Evolutionary conservation across 805 yeast species (phyloP).

Genomic region (Cyberlindnera japonica): DNA sequence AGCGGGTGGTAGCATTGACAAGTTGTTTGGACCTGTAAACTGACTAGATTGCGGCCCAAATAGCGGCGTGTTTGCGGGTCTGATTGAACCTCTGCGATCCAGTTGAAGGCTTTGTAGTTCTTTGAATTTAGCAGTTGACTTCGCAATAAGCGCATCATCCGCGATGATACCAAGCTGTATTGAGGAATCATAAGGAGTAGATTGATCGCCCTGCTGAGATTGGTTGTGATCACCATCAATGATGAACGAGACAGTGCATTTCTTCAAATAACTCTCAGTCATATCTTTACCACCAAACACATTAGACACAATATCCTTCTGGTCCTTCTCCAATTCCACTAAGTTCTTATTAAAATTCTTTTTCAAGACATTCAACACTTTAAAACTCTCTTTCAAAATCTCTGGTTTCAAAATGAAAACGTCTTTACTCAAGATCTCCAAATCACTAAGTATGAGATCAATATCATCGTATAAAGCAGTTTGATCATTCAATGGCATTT

Average conservation of each 20-base stretch:
- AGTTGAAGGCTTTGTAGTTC: slow-evolving; percentile 9
- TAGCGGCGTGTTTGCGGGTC: slow-evolving; percentile 10
- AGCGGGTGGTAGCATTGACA: too few species aligned
- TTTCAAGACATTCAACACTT: slow-evolving; percentile 26
- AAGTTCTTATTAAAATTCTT: slow-evolving; percentile 24
- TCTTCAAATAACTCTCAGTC: slow-evolving; percentile 29
- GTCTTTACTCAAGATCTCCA: slow-evolving; percentile 24
- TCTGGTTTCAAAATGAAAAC: slow-evolving; percentile 27
- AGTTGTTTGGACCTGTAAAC: not conserved
- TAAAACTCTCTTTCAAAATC: slow-evolving; percentile 27
- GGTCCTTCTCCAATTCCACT: slow-evolving; percentile 27
- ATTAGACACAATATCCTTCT: slow-evolving; percentile 29
- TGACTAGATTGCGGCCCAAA: slow-evolving; percentile 9
- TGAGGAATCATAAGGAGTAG: slow-evolving; percentile 14
- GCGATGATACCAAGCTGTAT: slow-evolving; percentile 24
- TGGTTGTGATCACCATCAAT: slow-evolving; percentile 19
- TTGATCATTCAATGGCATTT: slow-evolving; percentile 20
- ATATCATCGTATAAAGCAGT: slow-evolving; percentile 25
- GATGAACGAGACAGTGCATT: slow-evolving; percentile 28
- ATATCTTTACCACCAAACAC: slow-evolving; percentile 31
- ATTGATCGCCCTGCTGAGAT: slow-evolving; percentile 9
- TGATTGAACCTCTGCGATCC: slow-evolving; percentile 8
- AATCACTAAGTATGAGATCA: slow-evolving; percentile 26
- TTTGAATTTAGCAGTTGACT: slow-evolving; percentile 15
- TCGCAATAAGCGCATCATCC: slow-evolving; percentile 15